Base-by-base conservation (phyloP, 306 rosid genomes). In the Corylus americana region DNA sequence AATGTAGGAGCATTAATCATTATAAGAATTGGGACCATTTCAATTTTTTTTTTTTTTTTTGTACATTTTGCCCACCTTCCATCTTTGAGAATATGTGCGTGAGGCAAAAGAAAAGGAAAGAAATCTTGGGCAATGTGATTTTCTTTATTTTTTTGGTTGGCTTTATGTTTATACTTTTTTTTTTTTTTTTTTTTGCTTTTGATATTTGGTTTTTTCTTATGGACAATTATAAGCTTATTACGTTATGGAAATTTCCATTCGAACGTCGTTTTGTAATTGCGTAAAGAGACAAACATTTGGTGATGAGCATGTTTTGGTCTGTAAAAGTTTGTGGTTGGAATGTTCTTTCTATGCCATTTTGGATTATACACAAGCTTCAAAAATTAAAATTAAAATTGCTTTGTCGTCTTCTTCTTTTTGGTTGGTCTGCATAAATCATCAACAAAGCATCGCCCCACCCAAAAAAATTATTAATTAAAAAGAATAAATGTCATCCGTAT, bases 1-100 rank as follows among this genome's bases (percentile, higher is more conserved):
- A 31, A 31, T 31, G 35, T 3, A 31, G 35, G 35, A 31, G 35
- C 35, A 31, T 31, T 31, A 31, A 3, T 31, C 35, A 31, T 31
- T 31, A 3, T 31, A 31, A 31, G 35, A 31, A 31, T 57, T 71
- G 92, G 93, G 91, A 77, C 90, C 89, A 20, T 78, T 74, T 74
- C 31, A 29, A 1, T 29, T 29, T 29, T 29, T 31, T 31, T 31
- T 2, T 3, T 44, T 5, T 66, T 58, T 58, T n/a, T n/a, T n/a
- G n/a, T 6, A 9, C 35, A 7, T 2, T n/a, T 62, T 59, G 0
- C 3, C 53, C 12, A 10, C 54, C 22, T 55, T 29, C 7, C 58
- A 50, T 8, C 55, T 37, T 55, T 57, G 57, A 78, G 48, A 70
- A 50, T 68, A 27, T 48, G 27, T 31, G 35, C 2, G 35, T 31